Evolutionary conservation across 306 rosid species (phyloP), one percentile per base, ranked within the genome.

Genomic region (Trifolium fragiferum): DNA sequence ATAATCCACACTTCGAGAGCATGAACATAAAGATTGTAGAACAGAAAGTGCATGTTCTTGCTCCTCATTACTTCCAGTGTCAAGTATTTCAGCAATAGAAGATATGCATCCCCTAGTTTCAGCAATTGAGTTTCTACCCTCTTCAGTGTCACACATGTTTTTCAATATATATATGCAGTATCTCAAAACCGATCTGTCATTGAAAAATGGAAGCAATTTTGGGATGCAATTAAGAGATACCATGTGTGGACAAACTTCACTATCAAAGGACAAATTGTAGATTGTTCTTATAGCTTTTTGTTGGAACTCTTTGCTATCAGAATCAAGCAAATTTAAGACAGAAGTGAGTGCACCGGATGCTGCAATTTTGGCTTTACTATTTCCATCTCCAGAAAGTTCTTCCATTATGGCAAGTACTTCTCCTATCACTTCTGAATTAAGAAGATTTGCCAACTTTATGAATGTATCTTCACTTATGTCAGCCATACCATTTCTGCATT

Each of bases 71-170:
- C 80, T 83, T 53, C 84, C 92, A 2, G 27, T 61, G 4, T 81
- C 92, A 11, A 95, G 97, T 55, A 84, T 72, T 80, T 85, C 86
- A 61, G 82, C 86, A 77, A 92, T 73, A 41, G 74, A 73, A 81
- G 86, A 66, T 68, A 95, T 76, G 89, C 97, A 95, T 51, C 96
- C 99, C 27, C 81, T 80, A 41, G 98, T 90, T 84, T 86, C 91
- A 18, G 81, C 86, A 79, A 90, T 81, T 9, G 87, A 81, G 66
- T 69, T 66, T 79, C 84, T 78, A 27, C 88, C 98, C 74, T 83
- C 90, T 53, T 81, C 88, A 1, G 77, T 62, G 38, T 77, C 68
- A 73, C 91, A 83, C n/a, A 92, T 80, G 72, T 90, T 95, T 67
- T 84, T 85, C 89, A 92, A 74, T 38, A 92, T 73, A 18, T 62